phyloP scores from a whole-genome alignment of 345 rosid species.

The Eucalyptus urophylla region DNA sequence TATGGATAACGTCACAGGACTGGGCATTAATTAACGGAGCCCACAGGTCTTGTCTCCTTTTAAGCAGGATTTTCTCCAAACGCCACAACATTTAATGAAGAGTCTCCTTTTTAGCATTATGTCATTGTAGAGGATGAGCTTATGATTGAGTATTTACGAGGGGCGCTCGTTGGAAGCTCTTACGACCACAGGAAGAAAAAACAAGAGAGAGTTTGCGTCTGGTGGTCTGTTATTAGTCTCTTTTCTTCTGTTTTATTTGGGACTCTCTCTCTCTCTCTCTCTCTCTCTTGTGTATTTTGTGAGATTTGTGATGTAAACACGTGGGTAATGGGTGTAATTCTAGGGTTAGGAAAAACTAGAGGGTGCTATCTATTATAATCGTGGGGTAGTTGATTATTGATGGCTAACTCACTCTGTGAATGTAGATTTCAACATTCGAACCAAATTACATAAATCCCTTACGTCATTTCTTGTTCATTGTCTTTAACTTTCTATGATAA shows the following conservation, averaged over 20 bases:
- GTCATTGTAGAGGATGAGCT: background rate
- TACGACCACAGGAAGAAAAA: background rate
- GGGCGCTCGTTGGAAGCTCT: background rate
- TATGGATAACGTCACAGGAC: background rate
- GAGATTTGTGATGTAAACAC: background rate
- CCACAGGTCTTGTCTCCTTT: background rate
- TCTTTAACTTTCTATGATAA: background rate
- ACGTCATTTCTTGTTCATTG: background rate
- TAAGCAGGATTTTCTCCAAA: background rate
- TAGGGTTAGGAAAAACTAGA: background rate
- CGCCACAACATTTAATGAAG: background rate
- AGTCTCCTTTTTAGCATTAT: background rate
- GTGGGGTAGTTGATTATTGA: background rate
- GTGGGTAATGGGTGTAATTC: background rate
- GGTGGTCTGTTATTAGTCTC: background rate
- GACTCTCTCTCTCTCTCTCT: too few species aligned
- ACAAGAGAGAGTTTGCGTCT: background rate
- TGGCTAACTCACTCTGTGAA: fast-evolving
- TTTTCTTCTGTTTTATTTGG: background rate
- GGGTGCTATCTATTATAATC: background rate
- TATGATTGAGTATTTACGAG: background rate
- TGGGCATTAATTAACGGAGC: background rate
- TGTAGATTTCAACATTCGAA: fast-evolving
- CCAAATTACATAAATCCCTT: background rate
- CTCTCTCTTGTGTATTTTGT: background rate